Conservation (phyloP, 2,329 filamentous ascomycete species). For the Aspergillus persii region DNA sequence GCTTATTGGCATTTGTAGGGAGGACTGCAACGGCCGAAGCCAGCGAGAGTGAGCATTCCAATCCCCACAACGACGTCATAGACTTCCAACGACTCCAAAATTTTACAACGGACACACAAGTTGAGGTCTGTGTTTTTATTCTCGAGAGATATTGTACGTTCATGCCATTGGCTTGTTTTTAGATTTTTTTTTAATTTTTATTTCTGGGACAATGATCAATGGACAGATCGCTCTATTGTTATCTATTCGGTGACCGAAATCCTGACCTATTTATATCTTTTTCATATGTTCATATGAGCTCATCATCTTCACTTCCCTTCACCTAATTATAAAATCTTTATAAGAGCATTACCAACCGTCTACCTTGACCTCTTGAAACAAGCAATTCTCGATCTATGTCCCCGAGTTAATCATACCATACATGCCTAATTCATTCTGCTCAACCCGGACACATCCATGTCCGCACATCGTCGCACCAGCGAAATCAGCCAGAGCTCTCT, state of each 20-base stretch:
- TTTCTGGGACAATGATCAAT: not conserved
- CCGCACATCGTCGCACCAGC: not conserved
- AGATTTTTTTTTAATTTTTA: not conserved
- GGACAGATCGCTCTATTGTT: not conserved
- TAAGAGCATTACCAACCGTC: too few species aligned
- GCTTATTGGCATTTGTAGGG: not conserved
- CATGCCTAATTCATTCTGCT: not conserved
- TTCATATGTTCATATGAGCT: not conserved
- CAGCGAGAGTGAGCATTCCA: not conserved
- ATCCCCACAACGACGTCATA: not conserved
- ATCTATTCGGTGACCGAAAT: too few species aligned
- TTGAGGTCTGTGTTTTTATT: not conserved
- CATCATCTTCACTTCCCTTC: not conserved
- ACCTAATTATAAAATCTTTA: too few species aligned
- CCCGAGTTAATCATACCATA: not conserved
- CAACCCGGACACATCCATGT: not conserved
- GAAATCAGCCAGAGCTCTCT: slow-evolving; percentile 6
- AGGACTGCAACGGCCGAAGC: not conserved
- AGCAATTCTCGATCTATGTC: not conserved
- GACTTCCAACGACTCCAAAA: not conserved
- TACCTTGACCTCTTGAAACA: not conserved
- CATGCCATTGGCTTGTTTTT: not conserved
- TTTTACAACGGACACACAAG: too few species aligned
- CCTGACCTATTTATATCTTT: not conserved
- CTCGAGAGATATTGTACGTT: not conserved